Evolutionary conservation across 768 basidiomycete genomes (phyloP), one percentile per base, ranked within the genome.

Genomic region (Tremella fuciformis): DNA sequence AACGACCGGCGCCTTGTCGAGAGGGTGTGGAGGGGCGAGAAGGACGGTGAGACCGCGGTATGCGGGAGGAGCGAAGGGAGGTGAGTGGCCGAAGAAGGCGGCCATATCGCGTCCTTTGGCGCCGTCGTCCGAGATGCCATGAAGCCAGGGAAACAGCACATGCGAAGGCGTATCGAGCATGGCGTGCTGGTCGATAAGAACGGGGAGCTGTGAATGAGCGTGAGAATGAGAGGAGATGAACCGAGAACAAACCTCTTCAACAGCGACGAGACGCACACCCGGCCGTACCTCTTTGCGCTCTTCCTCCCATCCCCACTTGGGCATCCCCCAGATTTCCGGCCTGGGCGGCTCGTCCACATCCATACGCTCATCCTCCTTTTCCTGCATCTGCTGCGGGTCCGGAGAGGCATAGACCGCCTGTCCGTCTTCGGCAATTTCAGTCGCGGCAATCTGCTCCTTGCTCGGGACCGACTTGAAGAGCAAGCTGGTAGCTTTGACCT

Each of bases 71-170:
- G 66, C 68, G 42, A 74, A 70, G 15, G 73, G 67, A 3, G 75
- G 71, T 8, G 60, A 53, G n/a, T 66, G 71, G 70, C 75, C 74
- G 53, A 76, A 75, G 64, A 76, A 76, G 2, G 65, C 60, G 34
- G 59, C 75, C 75, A 72, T 73, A 25, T 66, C 66, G 22, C 57
- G 50, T 7, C 61, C 75, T 61, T 61, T 73, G 24, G 46, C 58
- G 25, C 59, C 73, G 48, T 73, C 75, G 48, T 76, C 75, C 26
- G 67, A 64, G 42, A 76, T 76, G 2, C 75, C 75, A 55, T 76
- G 75, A 13, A 76, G 58, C 75, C 75, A 76, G 1, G 75, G 75
- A 49, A 76, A 76, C 13, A 76, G 64, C 6, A 74, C 65, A 13
- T 69, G 64, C 41, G 67, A 70, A 13, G 75, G 75, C 4, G 66